A percentile compares a stretch with the other conserved stretches of the same genome.
Conservation (phyloP, 179 eudicot genomes). For the Silene noctiflora region DNA sequence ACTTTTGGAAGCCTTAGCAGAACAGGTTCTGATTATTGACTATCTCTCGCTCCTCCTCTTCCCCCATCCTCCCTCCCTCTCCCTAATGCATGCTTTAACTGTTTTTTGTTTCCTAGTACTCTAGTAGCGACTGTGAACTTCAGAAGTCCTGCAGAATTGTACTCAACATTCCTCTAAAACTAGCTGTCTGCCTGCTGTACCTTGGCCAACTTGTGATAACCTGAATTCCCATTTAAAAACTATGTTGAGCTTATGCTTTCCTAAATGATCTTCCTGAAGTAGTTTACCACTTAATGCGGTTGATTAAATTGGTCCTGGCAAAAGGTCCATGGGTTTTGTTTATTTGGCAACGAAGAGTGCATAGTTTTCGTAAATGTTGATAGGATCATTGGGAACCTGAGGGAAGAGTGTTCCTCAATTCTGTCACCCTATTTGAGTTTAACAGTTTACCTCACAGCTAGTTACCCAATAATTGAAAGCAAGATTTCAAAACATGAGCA, state of each 20-base stretch:
- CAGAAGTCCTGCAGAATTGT: neutral
- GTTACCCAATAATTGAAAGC: no score
- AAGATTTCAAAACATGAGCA: no score
- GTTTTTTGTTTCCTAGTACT: neutral
- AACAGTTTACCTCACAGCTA: no score
- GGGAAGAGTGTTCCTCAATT: neutral
- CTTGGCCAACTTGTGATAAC: constrained; percentile 4
- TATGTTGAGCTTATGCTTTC: neutral
- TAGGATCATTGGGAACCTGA: neutral
- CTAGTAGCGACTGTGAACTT: constrained; percentile 6
- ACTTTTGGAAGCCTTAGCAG: constrained; percentile 61
- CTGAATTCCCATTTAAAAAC: neutral
- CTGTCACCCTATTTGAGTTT: neutral
- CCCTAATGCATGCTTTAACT: neutral
- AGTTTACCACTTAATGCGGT: neutral
- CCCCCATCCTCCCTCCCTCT: neutral
- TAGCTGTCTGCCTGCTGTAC: neutral
- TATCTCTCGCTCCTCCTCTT: no score
- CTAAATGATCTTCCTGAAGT: constrained; percentile 1
- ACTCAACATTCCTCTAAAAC: neutral
- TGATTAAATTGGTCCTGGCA: neutral
- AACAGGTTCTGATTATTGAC: constrained; percentile 44
- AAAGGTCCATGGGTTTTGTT: neutral
- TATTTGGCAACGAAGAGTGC: no score
- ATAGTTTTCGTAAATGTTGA: neutral